A percentile compares a stretch with the other conserved stretches of the same genome.
These are phyloP conservation scores for Pestalotiopsis fici DNA, from an alignment of 2,329 filamentous ascomycete species.

Conservation along the genomic window DNA sequence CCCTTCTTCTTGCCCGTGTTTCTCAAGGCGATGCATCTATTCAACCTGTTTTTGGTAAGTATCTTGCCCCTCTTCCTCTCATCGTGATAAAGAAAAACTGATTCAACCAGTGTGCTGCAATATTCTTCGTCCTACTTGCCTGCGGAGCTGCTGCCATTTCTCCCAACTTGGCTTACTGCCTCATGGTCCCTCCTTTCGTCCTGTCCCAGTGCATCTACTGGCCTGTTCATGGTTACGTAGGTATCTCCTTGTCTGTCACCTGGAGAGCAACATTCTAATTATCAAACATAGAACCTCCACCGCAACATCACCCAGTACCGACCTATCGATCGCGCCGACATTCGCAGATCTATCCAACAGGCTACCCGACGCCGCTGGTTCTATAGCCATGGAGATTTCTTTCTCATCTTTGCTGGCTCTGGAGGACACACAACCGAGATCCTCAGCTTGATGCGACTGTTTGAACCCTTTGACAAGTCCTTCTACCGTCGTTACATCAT, in stretches of 20 bases:
- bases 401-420: conserved; percentile 79
- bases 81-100: not conserved
- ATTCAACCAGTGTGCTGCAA: not conserved
- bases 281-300: not conserved
- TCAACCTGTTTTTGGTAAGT: not conserved
- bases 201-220: not conserved
- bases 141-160: no score
- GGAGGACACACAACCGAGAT: conserved; percentile 96
- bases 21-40: not conserved
- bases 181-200: not conserved
- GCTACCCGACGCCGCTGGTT: not conserved
- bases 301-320: not conserved
- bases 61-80: no score
- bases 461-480: not conserved
- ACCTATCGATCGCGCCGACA: not conserved
- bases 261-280: not conserved
- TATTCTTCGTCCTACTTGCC: not conserved
- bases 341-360: not conserved
- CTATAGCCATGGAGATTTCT: conserved; percentile 47
- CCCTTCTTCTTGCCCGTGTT: not conserved
- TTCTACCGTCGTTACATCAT: conserved; percentile 78
- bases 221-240: not conserved
- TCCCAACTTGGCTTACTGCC: not conserved
- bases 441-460: conserved; percentile 74
- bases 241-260: not conserved